Evolutionary conservation across 169 alveolate genomes (phyloP), one percentile per base, ranked within the genome.

Genomic region (Cryptosporidium muris): DNA sequence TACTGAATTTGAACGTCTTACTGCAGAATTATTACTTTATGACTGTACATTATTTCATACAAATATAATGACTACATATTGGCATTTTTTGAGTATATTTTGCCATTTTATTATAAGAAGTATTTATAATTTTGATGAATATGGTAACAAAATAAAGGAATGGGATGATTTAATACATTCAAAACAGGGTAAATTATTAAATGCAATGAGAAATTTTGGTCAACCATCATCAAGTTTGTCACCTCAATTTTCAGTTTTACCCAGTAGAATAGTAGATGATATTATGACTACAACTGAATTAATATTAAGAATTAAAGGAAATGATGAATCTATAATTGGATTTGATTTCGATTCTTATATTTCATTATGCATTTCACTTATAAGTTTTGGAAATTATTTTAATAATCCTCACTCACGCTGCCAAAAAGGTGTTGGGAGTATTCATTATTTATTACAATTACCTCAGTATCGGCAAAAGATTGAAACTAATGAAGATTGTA

Each of bases 331-430:
- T 42, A 36, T 89, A 66, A 74, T 88, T 74, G 90, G 89, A 63
- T 80, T 93, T 92, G 94, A 94, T 66, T 81, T 92, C 52, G 97
- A 94, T 65, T 89, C 94, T 12, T 82, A 93, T 56, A 80, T 92
- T 42, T 90, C 97, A 2, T 67, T 91, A 25, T 85, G 93, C 60
- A 88, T 94, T 14, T 90, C 90, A 48, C 88, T 94, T 38, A 94
- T 94, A 95, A 89, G 82, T 60, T 81, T 91, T 34, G 93, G 93
- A 34, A 58, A 80, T 51, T 88, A 82, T 66, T 91, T 94, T 67
- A 92, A 90, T 62, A 94, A 94, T 64, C 91, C 93, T 3, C 96
- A 94, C 53, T 66, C 91, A 42, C 92, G 95, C 48, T 94, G 96
- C 80, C 96, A 94, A 80, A 91, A 89, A 88, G 88, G 81, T 42